Conservation (phyloP, 257 asterid genomes). For the Forsythia suspensa region DNA sequence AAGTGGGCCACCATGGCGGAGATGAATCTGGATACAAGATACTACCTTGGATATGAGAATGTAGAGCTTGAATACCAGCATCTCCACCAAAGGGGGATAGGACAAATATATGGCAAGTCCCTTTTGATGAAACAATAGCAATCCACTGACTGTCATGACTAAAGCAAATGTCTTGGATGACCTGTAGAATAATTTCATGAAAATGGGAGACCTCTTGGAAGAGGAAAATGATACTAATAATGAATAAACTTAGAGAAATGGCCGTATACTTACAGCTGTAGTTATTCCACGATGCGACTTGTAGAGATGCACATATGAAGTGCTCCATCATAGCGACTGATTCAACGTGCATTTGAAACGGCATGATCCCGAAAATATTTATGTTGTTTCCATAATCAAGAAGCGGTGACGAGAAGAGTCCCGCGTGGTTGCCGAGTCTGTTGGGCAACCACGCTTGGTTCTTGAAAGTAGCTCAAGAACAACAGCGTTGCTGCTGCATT, state of each 20-base stretch:
- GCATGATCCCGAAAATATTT: constrained; percentile 60
- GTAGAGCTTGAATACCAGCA: constrained; percentile 43
- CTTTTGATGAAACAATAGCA: constrained; percentile 62
- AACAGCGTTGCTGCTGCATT: too few species aligned
- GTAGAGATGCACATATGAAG: constrained; percentile 68
- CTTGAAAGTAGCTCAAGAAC: too few species aligned
- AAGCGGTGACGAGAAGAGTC: constrained; percentile 72
- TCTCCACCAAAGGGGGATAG: constrained; percentile 66
- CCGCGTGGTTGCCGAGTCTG: constrained; percentile 38
- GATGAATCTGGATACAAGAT: constrained; percentile 36
- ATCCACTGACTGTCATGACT: constrained; percentile 66
- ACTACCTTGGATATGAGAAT: constrained; percentile 37
- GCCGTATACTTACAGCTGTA: constrained; percentile 51
- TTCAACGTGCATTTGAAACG: constrained; percentile 39
- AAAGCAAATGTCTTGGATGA: constrained; percentile 72
- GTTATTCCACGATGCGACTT: constrained; percentile 73
- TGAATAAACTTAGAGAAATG: neutral
- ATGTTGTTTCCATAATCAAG: constrained; percentile 76
- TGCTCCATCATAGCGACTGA: constrained; percentile 49
- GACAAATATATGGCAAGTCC: constrained; percentile 67
- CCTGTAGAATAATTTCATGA: constrained; percentile 40
- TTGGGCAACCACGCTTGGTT: too few species aligned
- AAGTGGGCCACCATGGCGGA: constrained; percentile 66
- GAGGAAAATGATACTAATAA: constrained; percentile 13
- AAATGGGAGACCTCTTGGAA: neutral